These are phyloP conservation scores for bread wheat (Triticum aestivum) DNA, from an alignment of 176 grass and related monocot genomes.

Conservation along the genomic window DNA sequence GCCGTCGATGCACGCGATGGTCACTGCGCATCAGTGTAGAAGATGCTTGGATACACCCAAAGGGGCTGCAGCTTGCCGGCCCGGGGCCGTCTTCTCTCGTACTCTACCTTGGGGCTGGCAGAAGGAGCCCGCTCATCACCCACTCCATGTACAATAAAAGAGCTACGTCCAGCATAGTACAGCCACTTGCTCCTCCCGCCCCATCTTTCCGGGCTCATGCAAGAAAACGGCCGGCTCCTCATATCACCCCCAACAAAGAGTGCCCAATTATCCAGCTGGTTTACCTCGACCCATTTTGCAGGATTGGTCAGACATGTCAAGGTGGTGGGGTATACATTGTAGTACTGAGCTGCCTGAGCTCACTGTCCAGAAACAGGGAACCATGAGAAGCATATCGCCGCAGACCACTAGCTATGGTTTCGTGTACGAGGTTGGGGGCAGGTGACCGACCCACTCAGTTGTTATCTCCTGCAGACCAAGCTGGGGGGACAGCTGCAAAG, in stretches of 20 bases:
- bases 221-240: no score
- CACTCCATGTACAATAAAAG: background rate
- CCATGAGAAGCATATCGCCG: no score
- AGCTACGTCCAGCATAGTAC: background rate
- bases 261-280: no score
- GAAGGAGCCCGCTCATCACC: no score
- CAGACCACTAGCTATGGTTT: background rate
- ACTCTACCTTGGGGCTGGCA: background rate
- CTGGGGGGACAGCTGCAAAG: background rate
- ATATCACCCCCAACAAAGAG: no score
- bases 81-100: background rate
- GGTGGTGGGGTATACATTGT: no score
- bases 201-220: background rate
- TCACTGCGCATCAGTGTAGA: background rate
- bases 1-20: background rate
- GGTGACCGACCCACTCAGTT: background rate
- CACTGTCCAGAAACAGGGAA: background rate
- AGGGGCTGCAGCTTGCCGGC: background rate
- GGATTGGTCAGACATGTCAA: no score
- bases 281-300: no score
- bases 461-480: background rate
- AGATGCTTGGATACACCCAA: background rate
- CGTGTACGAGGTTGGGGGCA: background rate
- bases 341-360: background rate
- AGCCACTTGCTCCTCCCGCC: background rate